These are phyloP conservation scores for Boletus semigastroideus DNA, from an alignment of 1,284 basidiomycete species.

Conservation along the genomic window DNA sequence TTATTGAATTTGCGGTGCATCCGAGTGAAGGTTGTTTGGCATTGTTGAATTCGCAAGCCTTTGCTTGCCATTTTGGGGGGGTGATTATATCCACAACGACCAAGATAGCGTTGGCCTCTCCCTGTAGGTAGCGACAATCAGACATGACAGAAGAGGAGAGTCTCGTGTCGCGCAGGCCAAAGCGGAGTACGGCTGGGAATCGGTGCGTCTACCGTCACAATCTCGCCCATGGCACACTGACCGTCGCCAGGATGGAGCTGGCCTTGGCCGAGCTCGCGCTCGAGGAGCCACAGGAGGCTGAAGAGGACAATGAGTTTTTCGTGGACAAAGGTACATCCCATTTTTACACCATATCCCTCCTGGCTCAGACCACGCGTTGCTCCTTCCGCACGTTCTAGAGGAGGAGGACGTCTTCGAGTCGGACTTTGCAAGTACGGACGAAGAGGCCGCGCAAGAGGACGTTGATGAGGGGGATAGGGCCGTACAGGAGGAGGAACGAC, in stretches of 20 bases:
- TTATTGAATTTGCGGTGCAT: too few relatives aligned
- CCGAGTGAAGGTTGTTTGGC: slow-evolving; percentile 22
- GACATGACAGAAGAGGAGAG: slow-evolving; percentile 46
- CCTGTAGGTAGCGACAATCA: background rate
- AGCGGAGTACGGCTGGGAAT: slow-evolving; percentile 73
- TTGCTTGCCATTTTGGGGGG: slow-evolving; percentile 5
- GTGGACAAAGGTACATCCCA: slow-evolving; percentile 51
- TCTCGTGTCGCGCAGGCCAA: slow-evolving; percentile 58
- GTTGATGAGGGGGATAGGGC: slow-evolving; percentile 55
- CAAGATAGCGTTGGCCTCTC: background rate
- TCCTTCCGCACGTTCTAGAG: slow-evolving; percentile 42
- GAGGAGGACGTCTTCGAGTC: slow-evolving; percentile 79
- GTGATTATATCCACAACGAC: background rate
- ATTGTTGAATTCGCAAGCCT: slow-evolving; percentile 16
- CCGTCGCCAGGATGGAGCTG: slow-evolving; percentile 59
- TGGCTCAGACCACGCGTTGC: background rate
- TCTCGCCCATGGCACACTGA: slow-evolving; percentile 1
- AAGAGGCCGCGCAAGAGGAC: slow-evolving; percentile 59
- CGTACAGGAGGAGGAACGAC: slow-evolving; percentile 60
- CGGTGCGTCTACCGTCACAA: slow-evolving; percentile 39
- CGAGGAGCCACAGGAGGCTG: slow-evolving; percentile 59
- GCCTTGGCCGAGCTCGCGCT: slow-evolving; percentile 68
- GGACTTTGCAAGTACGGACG: slow-evolving; percentile 81
- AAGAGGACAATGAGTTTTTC: slow-evolving; percentile 72
- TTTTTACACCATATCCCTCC: background rate